Evolutionary conservation across 1,284 basidiomycete species (phyloP).

Genomic region (Vanrija sp.): DNA sequence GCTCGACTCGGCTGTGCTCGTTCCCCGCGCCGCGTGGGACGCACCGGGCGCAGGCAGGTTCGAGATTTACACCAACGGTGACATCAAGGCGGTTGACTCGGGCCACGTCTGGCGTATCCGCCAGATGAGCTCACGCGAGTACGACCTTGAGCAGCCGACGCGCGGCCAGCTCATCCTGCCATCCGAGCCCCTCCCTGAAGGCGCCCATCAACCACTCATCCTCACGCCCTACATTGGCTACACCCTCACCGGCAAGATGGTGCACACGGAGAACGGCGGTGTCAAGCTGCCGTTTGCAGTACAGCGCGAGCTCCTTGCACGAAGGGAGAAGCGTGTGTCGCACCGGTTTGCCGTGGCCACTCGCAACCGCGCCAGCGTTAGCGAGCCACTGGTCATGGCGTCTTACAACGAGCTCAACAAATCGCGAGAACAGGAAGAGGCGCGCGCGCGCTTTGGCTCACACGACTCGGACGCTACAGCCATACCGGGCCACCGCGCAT

Average conservation of each 20-base stretch:
- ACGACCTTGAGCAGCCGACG: slow-evolving; percentile 35
- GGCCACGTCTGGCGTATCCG: slow-evolving; percentile 38
- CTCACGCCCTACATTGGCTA: slow-evolving; percentile 5
- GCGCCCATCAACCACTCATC: slow-evolving; percentile 8
- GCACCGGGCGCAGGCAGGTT: slow-evolving; percentile 43
- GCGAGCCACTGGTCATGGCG: background rate
- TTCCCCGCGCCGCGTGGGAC: slow-evolving; percentile 40
- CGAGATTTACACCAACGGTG: slow-evolving; percentile 37
- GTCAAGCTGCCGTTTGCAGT: slow-evolving; percentile 32
- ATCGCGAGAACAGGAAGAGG: background rate
- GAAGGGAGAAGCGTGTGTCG: slow-evolving; percentile 10
- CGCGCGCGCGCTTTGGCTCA: background rate
- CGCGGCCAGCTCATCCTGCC: background rate
- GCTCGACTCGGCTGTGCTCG: slow-evolving; percentile 8
- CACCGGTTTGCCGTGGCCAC: slow-evolving; percentile 9
- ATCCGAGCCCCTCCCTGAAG: background rate
- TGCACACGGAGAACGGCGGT: slow-evolving; percentile 44
- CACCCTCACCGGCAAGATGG: slow-evolving; percentile 32
- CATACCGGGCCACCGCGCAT: background rate
- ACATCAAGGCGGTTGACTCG: slow-evolving; percentile 34
- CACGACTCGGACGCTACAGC: slow-evolving; percentile 13
- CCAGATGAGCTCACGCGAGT: slow-evolving; percentile 34
- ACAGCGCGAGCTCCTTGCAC: slow-evolving; percentile 10
- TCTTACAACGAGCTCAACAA: no score
- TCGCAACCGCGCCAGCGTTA: slow-evolving; percentile 16